Evolutionary conservation across 108 stramenopile genomes (phyloP), one percentile per base, ranked within the genome.

Genomic region (Pseudonitzschia delicatissima): DNA sequence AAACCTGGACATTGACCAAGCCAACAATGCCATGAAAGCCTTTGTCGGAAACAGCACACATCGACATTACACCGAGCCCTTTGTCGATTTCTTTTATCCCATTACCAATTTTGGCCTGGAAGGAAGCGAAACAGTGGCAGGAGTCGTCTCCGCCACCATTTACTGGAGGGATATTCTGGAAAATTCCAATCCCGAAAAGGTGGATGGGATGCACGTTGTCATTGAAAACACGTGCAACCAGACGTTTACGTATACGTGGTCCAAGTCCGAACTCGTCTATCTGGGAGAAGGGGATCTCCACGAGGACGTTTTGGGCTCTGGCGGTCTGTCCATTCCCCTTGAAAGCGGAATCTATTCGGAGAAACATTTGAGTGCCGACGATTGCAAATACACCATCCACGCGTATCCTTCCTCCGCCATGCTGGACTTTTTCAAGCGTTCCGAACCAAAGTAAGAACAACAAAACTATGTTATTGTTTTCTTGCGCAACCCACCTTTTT

Each of bases 271-370:
- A 1, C 81, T 78, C 13, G 48, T 51, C 0, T 70, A 79, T 31
- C 20, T 86, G 33, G 85, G 85, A 7, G 62, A 48, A 36, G 85
- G 85, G 17, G 82, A 83, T 55, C 29, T 65, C 15, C 82, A 83
- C 50, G 77, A 86, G 39, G 17, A 35, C 25, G 75, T 58, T 5
- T 81, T 37, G 9, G 0, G 60, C 32, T 52, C 44, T 44, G 18
- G 53, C 64, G n/a, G 9, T 31, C 26, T 67, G 33, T n/a, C 23
- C 0, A 13, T 21, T 20, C 11, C 27, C 25, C 0, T 33, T 21
- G 26, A 28, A 40, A 23, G 48, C 29, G 12, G 31, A 1, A 32
- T 9, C 4, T 36, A 26, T 29, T 25, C 48, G 28, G 25, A 27
- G 11, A 9, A 49, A 34, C 18, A 48, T 27, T 51, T 31, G 13